A percentile compares a stretch with the other conserved stretches of the same genome.
Evolutionary conservation across 108 stramenopile species (phyloP).

Genomic region (Poteriospumella lacustris): DNA sequence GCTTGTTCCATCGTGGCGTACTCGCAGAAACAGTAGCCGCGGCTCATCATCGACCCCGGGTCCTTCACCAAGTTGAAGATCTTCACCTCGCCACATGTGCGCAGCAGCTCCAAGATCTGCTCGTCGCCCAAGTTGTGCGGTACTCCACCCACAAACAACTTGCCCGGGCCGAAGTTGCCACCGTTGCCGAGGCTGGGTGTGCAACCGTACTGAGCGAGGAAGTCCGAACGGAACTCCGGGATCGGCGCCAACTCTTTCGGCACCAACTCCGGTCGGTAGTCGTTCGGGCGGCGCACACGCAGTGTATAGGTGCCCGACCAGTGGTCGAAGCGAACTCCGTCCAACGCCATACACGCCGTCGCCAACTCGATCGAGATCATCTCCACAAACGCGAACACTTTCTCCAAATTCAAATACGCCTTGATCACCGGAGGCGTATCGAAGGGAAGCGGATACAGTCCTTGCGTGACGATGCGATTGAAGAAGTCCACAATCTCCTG

Average conservation of each 20-base stretch:
- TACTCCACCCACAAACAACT: conserved; percentile 96
- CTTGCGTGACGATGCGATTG: conserved; percentile 64
- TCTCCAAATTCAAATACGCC: conserved; percentile 85
- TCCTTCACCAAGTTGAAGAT: conserved; percentile 90
- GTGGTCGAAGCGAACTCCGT: conserved; percentile 73
- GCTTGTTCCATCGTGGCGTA: conserved; percentile 74
- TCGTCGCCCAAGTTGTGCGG: conserved; percentile 85
- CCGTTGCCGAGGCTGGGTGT: background rate
- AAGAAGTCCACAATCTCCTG: conserved; percentile 74
- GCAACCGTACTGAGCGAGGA: conserved; percentile 74
- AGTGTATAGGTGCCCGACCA: conserved; percentile 58
- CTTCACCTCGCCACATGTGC: conserved; percentile 76
- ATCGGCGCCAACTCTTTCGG: conserved; percentile 47
- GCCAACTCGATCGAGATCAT: conserved; percentile 86
- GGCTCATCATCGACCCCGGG: conserved; percentile 62
- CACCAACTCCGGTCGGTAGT: conserved; percentile 78
- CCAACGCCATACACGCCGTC: conserved; percentile 78
- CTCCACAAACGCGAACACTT: conserved; percentile 89
- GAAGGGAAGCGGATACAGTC: conserved; percentile 30
- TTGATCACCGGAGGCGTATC: conserved; percentile 75
- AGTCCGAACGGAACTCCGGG: conserved; percentile 38
- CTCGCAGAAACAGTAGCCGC: conserved; percentile 96
- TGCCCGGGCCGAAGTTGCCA: conserved; percentile 70
- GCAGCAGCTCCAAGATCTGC: conserved; percentile 74
- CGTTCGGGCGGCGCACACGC: conserved; percentile 90